Conservation (phyloP, 208 protist genomes). For the Leishmania major region DNA sequence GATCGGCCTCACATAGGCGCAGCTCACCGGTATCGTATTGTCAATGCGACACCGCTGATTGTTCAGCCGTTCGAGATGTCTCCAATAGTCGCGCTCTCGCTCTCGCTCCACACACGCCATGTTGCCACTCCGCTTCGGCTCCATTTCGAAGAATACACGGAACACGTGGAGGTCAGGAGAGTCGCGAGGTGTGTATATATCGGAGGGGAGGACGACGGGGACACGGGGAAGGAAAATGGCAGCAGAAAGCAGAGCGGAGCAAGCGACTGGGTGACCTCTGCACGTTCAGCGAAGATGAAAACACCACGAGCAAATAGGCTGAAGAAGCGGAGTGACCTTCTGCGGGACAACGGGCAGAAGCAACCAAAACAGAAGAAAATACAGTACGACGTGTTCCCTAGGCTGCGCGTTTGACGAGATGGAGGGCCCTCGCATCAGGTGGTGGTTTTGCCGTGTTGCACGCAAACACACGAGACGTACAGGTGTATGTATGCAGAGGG, state of each 20-base stretch:
- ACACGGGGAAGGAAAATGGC: no score
- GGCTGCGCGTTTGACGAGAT: neutral
- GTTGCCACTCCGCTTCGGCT: slow-evolving; percentile 25
- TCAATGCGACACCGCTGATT: slow-evolving; percentile 50
- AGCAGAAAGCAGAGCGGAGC: no score
- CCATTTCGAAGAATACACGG: slow-evolving; percentile 1
- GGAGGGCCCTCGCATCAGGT: neutral
- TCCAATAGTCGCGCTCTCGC: slow-evolving; percentile 48
- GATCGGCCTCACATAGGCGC: slow-evolving; percentile 35
- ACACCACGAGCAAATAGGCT: neutral
- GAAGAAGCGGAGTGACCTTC: neutral
- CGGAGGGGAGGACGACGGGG: no score
- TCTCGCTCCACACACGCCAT: slow-evolving; percentile 34
- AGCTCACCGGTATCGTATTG: slow-evolving; percentile 44
- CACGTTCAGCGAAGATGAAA: neutral
- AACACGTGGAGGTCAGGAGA: neutral
- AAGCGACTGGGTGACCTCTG: no score
- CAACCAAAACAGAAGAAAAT: no score
- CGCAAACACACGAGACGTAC: neutral
- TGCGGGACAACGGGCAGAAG: neutral
- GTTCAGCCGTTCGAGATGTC: slow-evolving; percentile 59
- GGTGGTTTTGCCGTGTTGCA: neutral
- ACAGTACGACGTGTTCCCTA: neutral
- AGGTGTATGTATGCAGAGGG: neutral
- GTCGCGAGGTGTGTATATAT: neutral